Evolutionary conservation across 768 basidiomycete genomes (phyloP), one percentile per base, ranked within the genome.

Genomic region (Albatrellus ellisii): DNA sequence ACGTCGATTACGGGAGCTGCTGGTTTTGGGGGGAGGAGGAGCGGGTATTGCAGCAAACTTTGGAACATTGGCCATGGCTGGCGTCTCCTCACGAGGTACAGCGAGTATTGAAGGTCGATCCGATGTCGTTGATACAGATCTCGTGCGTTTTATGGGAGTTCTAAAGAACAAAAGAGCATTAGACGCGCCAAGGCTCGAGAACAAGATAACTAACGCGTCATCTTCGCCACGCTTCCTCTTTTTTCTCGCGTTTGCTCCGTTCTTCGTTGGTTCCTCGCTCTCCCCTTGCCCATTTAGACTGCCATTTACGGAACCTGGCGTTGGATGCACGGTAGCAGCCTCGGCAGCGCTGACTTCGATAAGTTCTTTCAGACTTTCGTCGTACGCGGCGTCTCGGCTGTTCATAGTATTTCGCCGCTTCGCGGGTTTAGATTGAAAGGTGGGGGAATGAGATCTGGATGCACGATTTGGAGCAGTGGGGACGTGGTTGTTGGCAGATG

Each of bases 381-480:
- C 92, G 56, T 90, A 92, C 10, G 79, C 82, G 12, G 92, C 88
- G 59, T 95, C 94, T 44, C 94, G 69, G 54, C 88, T 92, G 59
- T 98, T 98, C 90, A 99, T 94, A 39, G 95, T 99, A 53, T 88
- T 90, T 46, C 95, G 72, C 40, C 88, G 77, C 63, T 91, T 94
- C 29, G 83, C 71, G n/a, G 74, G 69, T 47, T 76, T 77, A 26
- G 70, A 54, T 51, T 57, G 59, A 46, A 68, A 64, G 7, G 66
- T 65, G 2, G 81, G 86, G 20, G 80, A 86, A 59, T 76, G 82
- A 17, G 82, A 85, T 39, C 79, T 81, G 43, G 80, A 84, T 42
- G 75, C 67, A 48, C 80, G 80, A 34, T 72, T 68, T 17, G 36
- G 33, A 5, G 42, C 15, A n/a, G 26, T 8, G 44, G 48, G 49